phyloP scores from a whole-genome alignment of 2,329 filamentous ascomycete genomes.

The Phaeoacremonium minimum region DNA sequence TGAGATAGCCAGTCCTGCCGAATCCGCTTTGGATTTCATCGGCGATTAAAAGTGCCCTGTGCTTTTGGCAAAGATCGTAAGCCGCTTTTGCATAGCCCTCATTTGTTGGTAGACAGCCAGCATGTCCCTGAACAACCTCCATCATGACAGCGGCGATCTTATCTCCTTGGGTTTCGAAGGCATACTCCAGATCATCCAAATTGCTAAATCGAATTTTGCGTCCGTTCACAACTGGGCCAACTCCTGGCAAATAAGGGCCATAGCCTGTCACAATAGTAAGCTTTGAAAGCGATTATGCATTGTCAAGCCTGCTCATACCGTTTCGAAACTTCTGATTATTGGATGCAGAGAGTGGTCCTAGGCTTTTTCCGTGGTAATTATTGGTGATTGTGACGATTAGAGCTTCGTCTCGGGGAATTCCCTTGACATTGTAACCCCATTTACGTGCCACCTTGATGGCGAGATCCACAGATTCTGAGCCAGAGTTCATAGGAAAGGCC shows the following conservation, averaged over 20 bases:
- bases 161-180: not conserved
- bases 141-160: conserved; percentile 2
- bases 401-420: conserved; percentile 8
- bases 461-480: conserved; percentile 8
- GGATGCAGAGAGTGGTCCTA: conserved; percentile 3
- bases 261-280: not conserved
- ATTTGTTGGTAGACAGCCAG: not conserved
- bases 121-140: conserved; percentile 1
- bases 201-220: not conserved
- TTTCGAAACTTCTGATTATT: not conserved
- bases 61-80: conserved; percentile 1
- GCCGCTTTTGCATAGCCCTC: conserved; percentile 1
- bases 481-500: conserved; percentile 8
- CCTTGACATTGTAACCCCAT: conserved; percentile 10
- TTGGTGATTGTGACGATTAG: conserved; percentile 3
- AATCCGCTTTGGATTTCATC: not conserved
- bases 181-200: not conserved
- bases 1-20: not conserved
- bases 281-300: too few relatives aligned
- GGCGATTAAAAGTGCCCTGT: not conserved
- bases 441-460: conserved; percentile 10
- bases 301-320: not conserved
- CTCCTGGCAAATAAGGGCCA: not conserved
- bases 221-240: not conserved
- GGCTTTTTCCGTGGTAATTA: conserved; percentile 8